A percentile compares a stretch with the other conserved stretches of the same genome.
These are phyloP conservation scores for Amorphotheca resinae DNA, from an alignment of 495 filamentous ascomycete species.

Conservation along the genomic window DNA sequence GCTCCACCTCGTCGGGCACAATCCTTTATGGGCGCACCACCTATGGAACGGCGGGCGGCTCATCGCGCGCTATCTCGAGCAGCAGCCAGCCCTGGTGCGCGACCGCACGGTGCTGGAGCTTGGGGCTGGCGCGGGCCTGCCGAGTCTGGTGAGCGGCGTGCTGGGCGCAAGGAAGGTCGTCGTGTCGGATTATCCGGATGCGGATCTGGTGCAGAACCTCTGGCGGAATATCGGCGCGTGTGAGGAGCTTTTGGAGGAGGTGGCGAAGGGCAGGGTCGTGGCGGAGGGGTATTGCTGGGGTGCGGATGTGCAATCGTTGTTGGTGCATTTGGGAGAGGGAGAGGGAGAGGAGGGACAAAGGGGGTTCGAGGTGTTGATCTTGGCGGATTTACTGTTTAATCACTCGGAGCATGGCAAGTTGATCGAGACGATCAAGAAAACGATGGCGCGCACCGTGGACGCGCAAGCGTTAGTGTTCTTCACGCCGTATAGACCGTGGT, in stretches of 20 bases:
- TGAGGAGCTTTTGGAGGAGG: slow-evolving; percentile 15
- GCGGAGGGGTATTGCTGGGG: slow-evolving; percentile 76
- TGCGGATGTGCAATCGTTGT: slow-evolving; percentile 35
- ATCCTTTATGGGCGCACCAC: slow-evolving; percentile 81
- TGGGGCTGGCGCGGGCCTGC: slow-evolving; percentile 79
- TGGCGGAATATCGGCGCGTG: slow-evolving; percentile 53
- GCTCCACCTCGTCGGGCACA: slow-evolving; percentile 77
- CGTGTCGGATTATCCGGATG: slow-evolving; percentile 81
- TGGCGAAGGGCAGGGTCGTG: slow-evolving; percentile 21
- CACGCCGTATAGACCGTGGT: slow-evolving; percentile 84
- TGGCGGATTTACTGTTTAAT: slow-evolving; percentile 83
- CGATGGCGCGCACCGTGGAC: slow-evolving; percentile 39
- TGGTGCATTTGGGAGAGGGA: slow-evolving; percentile 32
- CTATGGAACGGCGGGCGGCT: slow-evolving; percentile 82
- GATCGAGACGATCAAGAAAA: slow-evolving; percentile 51
- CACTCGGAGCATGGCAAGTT: slow-evolving; percentile 74
- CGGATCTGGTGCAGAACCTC: slow-evolving; percentile 66
- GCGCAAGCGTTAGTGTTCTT: slow-evolving; percentile 78
- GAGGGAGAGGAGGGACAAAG: neutral
- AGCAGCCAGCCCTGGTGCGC: slow-evolving; percentile 42
- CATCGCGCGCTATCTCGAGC: slow-evolving; percentile 65
- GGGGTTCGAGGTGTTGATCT: slow-evolving; percentile 69
- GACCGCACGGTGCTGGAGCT: slow-evolving; percentile 69
- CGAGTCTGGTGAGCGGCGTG: slow-evolving; percentile 63
- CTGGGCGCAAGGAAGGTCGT: slow-evolving; percentile 57